Evolutionary conservation across 306 rosid genomes (phyloP).

Genomic region (Malus fusca): DNA sequence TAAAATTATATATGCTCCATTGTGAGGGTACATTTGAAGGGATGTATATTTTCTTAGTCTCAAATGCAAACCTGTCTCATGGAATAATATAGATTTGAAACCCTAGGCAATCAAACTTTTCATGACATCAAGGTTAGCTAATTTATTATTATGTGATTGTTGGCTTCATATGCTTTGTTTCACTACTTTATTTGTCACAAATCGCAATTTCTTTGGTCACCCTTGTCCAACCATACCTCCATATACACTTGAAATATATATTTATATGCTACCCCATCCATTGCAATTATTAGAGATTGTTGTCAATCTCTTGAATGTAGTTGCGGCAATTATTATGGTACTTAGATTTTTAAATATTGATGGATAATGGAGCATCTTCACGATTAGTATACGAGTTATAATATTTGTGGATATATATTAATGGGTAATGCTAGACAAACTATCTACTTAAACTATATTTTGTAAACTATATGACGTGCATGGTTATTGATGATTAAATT

Average conservation of each 20-base stretch:
- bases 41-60: background rate
- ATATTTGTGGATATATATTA: background rate
- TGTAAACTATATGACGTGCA: no score
- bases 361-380: background rate
- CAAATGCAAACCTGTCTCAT: background rate
- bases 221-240: background rate
- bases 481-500: no score
- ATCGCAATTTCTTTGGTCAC: background rate
- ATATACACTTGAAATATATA: background rate
- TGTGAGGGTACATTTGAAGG: background rate
- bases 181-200: background rate
- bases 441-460: no score
- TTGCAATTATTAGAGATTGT: constrained; percentile 3
- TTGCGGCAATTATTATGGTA: background rate
- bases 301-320: background rate
- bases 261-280: background rate
- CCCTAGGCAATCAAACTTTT: background rate
- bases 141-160: background rate
- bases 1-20: background rate
- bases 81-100: background rate
- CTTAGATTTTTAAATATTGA: no score
- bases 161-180: background rate
- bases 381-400: background rate
- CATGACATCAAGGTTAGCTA: background rate
- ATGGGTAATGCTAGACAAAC: no score